phyloP scores from a whole-genome alignment of 495 filamentous ascomycete species.

The Annulohypoxylon bovei region DNA sequence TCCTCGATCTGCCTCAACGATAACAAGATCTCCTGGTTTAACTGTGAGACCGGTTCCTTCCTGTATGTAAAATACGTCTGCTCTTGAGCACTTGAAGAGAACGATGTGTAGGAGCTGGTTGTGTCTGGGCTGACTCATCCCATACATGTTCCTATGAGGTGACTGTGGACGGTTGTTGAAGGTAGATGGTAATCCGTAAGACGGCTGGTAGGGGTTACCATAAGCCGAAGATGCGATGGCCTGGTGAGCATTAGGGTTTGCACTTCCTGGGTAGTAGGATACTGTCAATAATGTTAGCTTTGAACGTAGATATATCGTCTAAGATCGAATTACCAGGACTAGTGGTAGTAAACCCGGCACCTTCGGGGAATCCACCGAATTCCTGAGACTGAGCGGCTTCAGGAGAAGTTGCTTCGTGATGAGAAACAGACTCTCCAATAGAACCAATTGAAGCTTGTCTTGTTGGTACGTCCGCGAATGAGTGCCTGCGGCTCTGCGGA shows the following conservation, averaged over 20 bases:
- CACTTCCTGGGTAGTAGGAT: constrained; percentile 59
- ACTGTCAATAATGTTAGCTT: constrained; percentile 51
- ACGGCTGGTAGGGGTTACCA: constrained; percentile 50
- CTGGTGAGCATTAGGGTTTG: constrained; percentile 48
- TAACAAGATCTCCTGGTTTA: constrained; percentile 90
- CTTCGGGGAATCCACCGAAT: constrained; percentile 48
- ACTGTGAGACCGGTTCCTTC: constrained; percentile 93
- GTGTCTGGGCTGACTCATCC: constrained; percentile 72
- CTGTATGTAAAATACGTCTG: constrained; percentile 96
- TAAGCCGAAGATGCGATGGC: constrained; percentile 52
- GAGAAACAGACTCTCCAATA: constrained; percentile 61
- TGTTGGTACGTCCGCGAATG: constrained; percentile 86
- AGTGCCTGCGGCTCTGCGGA: constrained; percentile 91
- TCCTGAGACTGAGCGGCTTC: constrained; percentile 54
- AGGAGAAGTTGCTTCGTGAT: constrained; percentile 54
- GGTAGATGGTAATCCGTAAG: constrained; percentile 61
- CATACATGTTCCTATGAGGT: constrained; percentile 69
- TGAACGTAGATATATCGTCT: background rate
- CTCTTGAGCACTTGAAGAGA: constrained; percentile 92
- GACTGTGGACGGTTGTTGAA: constrained; percentile 66
- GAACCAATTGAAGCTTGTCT: constrained; percentile 76
- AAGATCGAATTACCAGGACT: constrained; percentile 49
- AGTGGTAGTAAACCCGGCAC: constrained; percentile 42
- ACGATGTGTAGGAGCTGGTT: constrained; percentile 91
- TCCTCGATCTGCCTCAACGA: constrained; percentile 95